Conservation (phyloP, 1,284 basidiomycete species). For the Takashimella koratensis region DNA sequence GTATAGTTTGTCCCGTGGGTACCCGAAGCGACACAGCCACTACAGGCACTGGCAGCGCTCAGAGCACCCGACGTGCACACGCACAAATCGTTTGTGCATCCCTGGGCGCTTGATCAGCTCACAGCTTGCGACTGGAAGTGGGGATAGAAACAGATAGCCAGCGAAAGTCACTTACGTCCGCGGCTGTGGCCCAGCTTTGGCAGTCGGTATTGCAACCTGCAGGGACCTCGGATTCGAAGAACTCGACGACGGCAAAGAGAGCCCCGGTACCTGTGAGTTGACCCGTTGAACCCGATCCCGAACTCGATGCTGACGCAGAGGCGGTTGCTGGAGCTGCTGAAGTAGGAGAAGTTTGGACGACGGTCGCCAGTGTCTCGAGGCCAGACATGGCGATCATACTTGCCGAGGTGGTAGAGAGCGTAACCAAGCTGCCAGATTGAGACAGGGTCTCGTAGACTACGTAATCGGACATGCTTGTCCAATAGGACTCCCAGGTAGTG, state of each 20-base stretch:
- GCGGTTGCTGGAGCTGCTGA: not conserved
- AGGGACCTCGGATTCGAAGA: not conserved
- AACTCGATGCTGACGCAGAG: not conserved
- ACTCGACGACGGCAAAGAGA: not conserved
- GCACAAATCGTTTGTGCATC: not conserved
- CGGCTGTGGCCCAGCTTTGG: not conserved
- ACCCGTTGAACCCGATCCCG: not conserved
- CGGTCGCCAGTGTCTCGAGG: not conserved
- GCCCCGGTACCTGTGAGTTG: not conserved
- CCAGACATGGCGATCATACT: not conserved
- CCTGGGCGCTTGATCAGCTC: not conserved
- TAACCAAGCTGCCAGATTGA: not conserved
- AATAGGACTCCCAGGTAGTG: not conserved
- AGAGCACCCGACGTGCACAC: not conserved
- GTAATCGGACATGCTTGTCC: not conserved
- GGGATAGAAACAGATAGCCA: too few relatives aligned
- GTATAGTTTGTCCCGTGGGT: not conserved
- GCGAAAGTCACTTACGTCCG: not conserved
- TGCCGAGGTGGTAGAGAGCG: not conserved
- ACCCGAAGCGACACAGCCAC: not conserved
- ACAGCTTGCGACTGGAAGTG: too few relatives aligned
- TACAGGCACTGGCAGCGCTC: not conserved
- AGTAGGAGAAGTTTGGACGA: not conserved
- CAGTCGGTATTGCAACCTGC: not conserved
- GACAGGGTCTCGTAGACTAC: not conserved